These are phyloP conservation scores for Porphyra umbilicalis DNA, from an alignment of 31 red algal genomes.

Conservation along the genomic window DNA sequence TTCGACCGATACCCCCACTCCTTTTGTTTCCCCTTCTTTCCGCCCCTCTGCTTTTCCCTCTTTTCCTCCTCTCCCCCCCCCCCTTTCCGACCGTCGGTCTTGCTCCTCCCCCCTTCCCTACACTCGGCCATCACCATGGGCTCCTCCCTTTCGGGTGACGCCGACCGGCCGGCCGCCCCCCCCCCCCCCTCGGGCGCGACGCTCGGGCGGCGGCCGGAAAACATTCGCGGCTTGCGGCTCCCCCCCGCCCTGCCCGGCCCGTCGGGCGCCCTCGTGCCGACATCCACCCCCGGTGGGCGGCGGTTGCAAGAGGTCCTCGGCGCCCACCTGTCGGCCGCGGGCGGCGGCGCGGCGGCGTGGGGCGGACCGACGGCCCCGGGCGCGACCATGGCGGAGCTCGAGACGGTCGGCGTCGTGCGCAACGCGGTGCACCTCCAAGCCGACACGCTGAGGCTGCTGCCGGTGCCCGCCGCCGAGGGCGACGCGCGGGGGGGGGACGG, in stretches of 20 bases:
- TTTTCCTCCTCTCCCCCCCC: not conserved
- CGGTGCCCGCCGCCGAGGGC: not conserved
- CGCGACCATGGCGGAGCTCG: not conserved
- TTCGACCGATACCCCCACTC: not conserved
- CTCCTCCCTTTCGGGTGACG: not conserved
- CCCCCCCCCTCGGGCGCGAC: not conserved
- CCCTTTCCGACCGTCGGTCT: not conserved
- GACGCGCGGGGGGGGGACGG: not conserved
- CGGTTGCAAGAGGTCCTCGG: not conserved
- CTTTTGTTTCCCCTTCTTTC: not conserved
- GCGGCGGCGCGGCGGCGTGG: not conserved
- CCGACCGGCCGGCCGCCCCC: not conserved
- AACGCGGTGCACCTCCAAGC: slow-evolving; percentile 16
- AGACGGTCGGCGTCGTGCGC: not conserved
- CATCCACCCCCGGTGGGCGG: not conserved
- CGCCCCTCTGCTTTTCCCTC: not conserved
- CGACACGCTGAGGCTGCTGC: slow-evolving; percentile 3
- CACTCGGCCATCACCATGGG: not conserved
- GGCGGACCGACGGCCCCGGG: not conserved
- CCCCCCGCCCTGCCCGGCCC: not conserved
- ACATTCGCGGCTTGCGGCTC: not conserved
- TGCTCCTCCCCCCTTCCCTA: not conserved
- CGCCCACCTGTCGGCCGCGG: not conserved
- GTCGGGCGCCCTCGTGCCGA: not conserved
- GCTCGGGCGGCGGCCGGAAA: not conserved